phyloP scores from a whole-genome alignment of 164 flowering plant species.

The Pachysandra terminalis region DNA sequence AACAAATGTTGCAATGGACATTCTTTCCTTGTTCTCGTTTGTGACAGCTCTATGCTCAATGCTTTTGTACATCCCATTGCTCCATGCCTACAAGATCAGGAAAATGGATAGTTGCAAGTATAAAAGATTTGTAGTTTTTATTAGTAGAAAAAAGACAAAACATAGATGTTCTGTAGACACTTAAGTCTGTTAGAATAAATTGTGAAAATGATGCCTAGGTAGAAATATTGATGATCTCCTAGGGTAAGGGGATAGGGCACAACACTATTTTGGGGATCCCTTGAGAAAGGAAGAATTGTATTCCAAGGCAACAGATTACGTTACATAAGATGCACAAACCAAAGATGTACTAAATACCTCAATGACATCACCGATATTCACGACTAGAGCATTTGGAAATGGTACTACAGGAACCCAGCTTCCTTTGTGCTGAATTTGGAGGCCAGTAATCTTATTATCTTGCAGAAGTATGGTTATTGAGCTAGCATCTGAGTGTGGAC shows the following conservation, averaged over 20 bases:
- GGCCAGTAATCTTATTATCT: slow-evolving; percentile 23
- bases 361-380: no score
- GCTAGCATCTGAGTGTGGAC: slow-evolving; percentile 31
- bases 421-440: slow-evolving; percentile 26
- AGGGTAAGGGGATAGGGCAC: no score
- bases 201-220: no score
- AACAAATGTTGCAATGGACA: slow-evolving; percentile 27
- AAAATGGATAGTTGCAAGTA: neutral
- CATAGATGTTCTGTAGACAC: no score
- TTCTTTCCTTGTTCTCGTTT: slow-evolving; percentile 23
- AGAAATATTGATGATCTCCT: no score
- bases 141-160: no score
- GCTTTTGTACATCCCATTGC: slow-evolving; percentile 24
- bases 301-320: no score
- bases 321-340: no score
- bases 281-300: no score
- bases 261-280: no score
- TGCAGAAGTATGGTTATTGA: slow-evolving; percentile 28
- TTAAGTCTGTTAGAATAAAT: no score
- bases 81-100: slow-evolving; percentile 18
- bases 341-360: slow-evolving; percentile 21
- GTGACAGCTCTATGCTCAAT: slow-evolving; percentile 31
- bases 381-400: slow-evolving; percentile 27
- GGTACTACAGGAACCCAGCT: slow-evolving; percentile 24
- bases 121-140: neutral